Evolutionary conservation across 2,329 filamentous ascomycete species (phyloP), one percentile per base, ranked within the genome.

Genomic region (Talaromyces sp.): DNA sequence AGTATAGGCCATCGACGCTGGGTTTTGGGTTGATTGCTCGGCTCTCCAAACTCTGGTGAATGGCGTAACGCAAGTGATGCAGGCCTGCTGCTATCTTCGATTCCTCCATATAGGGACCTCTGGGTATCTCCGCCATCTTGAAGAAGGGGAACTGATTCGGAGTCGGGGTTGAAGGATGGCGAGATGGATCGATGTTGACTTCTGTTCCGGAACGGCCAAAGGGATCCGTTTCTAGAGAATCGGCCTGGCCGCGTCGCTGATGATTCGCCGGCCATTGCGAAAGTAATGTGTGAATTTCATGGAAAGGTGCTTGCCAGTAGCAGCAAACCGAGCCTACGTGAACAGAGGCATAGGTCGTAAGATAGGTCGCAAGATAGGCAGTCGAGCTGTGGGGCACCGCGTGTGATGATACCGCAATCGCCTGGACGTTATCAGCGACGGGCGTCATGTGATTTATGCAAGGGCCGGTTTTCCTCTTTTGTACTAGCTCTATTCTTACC

Each of bases 1-100:
- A 92, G 80, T 42, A 89, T 93, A 9, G 91, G 88, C 91, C 91
- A 96, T 78, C 87, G 81, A 66, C 80, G 78, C 28, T 68, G 65
- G 27, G 62, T 65, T 22, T 64, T 65, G 36, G 66, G 66, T 61
- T 70, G 70, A 30, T 62, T 64, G 7, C 33, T 4, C 59, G 57
- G 17, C 57, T 60, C n/a, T 69, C 65, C 9, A 62, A 32, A 1
- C n/a, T 56, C 28, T 9, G 66, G 65, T 22, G 64, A 58, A 28
- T 63, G 63, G 25, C 59, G 60, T n/a, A 70, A 69, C 9, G 62
- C 59, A 13, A 67, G 58, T 47, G 70, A 70, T 51, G 70, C 57
- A 57, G 65, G 53, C 65, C 67, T 58, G 56, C 62, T 57, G 58
- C 64, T 55, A 61, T 65, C 62, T 55, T 70, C 66, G n/a, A 69